Conservation (phyloP, 2,329 filamentous ascomycete genomes). For the Ampelomyces quisqualis region DNA sequence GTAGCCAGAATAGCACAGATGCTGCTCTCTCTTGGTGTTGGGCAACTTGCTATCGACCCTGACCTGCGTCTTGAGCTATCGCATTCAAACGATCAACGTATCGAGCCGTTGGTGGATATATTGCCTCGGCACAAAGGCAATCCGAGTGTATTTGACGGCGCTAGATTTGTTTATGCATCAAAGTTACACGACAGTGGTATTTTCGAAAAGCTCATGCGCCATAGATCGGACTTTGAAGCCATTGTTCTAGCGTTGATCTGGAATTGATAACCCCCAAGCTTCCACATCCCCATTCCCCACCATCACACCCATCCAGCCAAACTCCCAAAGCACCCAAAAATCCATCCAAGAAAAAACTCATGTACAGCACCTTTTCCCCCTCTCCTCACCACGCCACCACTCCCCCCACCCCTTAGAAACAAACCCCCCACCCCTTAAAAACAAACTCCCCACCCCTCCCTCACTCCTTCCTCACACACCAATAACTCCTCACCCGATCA, state of each 20-base stretch:
- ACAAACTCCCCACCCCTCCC: neutral
- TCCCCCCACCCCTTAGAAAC: too few species aligned
- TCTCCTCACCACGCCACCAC: neutral
- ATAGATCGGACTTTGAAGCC: constrained; percentile 53
- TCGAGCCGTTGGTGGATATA: constrained; percentile 21
- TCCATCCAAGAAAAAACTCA: too few species aligned
- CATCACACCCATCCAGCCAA: too few species aligned
- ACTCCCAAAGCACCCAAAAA: too few species aligned
- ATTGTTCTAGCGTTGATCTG: constrained; percentile 61
- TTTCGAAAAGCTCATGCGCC: constrained; percentile 33
- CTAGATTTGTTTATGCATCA: constrained; percentile 35
- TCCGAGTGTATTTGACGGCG: constrained; percentile 34
- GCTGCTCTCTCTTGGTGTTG: constrained; percentile 31
- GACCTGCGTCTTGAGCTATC: constrained; percentile 26
- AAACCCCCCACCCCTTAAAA: neutral
- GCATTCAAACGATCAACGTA: constrained; percentile 9
- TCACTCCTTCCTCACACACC: neutral
- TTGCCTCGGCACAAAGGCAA: constrained; percentile 32
- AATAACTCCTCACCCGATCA: constrained; percentile 17
- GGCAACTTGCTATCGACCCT: constrained; percentile 31
- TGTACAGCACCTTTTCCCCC: too few species aligned
- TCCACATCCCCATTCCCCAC: too few species aligned
- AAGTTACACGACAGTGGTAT: constrained; percentile 19
- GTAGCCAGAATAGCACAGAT: constrained; percentile 20
- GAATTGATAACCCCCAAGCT: too few species aligned